These are phyloP conservation scores for Coniosporium apollinis DNA, from an alignment of 495 filamentous ascomycete genomes.

Conservation along the genomic window DNA sequence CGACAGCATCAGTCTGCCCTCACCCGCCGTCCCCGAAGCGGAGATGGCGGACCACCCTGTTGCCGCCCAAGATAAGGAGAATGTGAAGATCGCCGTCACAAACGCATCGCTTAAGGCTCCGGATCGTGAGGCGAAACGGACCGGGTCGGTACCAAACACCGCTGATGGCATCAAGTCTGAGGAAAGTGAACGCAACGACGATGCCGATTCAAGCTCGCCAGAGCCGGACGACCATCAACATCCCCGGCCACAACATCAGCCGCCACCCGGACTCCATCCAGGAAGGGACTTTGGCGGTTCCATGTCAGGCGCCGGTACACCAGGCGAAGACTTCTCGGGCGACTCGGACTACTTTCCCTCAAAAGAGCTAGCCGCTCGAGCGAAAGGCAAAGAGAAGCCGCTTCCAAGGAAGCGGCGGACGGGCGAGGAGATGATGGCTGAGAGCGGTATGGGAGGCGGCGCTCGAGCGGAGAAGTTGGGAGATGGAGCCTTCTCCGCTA, in stretches of 20 bases:
- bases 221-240: neutral
- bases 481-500: too few relatives aligned
- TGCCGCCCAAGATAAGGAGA: constrained; percentile 13
- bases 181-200: constrained; percentile 6
- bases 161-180: constrained; percentile 2
- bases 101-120: too few relatives aligned
- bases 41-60: constrained; percentile 17
- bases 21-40: constrained; percentile 2
- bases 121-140: too few relatives aligned
- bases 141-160: too few relatives aligned
- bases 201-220: constrained; percentile 8
- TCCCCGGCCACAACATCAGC: constrained; percentile 1
- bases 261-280: constrained; percentile 2
- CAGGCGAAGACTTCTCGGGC: constrained; percentile 21
- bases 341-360: constrained; percentile 18
- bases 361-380: constrained; percentile 1
- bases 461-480: constrained; percentile 24
- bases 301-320: constrained; percentile 11
- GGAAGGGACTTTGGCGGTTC: constrained; percentile 12
- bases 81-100: too few relatives aligned
- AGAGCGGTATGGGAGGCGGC: constrained; percentile 23
- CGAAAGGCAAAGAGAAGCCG: constrained; percentile 1
- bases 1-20: constrained; percentile 8
- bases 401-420: constrained; percentile 2
- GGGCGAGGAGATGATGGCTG: constrained; percentile 16